Percentiles rank a stretch among this genome's conserved stretches.
phyloP scores from a whole-genome alignment of 2,329 filamentous ascomycete species.

The Chaetothyriales sp. region DNA sequence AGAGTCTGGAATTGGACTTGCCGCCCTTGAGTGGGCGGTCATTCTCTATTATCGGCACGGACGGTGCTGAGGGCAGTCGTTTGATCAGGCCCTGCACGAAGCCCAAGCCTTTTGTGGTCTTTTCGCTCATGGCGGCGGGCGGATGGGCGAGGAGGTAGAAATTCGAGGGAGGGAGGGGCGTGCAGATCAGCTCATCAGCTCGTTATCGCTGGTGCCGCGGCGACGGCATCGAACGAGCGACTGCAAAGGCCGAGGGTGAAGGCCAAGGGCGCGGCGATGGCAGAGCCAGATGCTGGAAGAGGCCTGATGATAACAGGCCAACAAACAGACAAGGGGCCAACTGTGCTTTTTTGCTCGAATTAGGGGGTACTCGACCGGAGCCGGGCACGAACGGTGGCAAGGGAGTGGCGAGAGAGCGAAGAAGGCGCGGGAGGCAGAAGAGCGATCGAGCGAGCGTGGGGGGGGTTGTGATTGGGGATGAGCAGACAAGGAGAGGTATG shows the following conservation, averaged over 20 bases:
- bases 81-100: constrained; percentile 40
- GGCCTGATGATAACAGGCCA: background rate
- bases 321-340: background rate
- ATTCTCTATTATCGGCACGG: constrained; percentile 29
- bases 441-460: background rate
- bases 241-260: background rate
- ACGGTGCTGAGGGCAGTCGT: constrained; percentile 33
- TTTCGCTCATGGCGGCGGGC: constrained; percentile 2
- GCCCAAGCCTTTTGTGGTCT: constrained; percentile 26
- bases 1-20: constrained; percentile 38
- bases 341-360: background rate
- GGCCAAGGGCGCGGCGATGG: background rate
- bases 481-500: background rate
- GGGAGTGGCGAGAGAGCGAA: background rate
- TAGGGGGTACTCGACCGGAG: background rate
- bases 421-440: background rate
- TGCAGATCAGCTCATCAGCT: background rate
- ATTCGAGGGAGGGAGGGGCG: background rate
- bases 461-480: background rate
- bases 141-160: background rate
- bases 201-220: background rate
- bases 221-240: background rate
- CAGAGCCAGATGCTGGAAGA: background rate
- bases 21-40: constrained; percentile 15
- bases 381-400: background rate